Percentiles rank a stretch among this genome's conserved stretches.
These are phyloP conservation scores for Suhomyces bribrorum DNA, from an alignment of 1,139 yeast genomes.

Conservation along the genomic window DNA sequence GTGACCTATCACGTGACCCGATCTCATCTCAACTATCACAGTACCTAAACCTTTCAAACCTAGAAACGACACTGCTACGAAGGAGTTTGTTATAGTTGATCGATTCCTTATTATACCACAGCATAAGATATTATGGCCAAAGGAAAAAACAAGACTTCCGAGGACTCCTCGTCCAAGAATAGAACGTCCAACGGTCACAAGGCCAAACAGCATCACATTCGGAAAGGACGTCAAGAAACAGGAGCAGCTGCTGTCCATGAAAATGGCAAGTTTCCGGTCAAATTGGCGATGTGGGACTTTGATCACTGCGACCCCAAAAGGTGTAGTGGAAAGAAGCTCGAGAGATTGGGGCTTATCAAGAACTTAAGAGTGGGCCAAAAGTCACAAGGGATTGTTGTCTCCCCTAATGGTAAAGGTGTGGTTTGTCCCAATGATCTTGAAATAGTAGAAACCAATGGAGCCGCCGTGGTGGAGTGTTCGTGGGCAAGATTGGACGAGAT, in stretches of 20 bases:
- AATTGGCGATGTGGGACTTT: slow-evolving; percentile 91
- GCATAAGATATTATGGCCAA: slow-evolving; percentile 69
- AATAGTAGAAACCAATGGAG: slow-evolving; percentile 78
- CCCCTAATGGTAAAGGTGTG: slow-evolving; percentile 89
- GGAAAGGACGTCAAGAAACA: slow-evolving; percentile 51
- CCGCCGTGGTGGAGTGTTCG: slow-evolving; percentile 97
- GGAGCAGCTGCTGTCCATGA: slow-evolving; percentile 17
- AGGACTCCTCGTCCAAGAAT: slow-evolving; percentile 35
- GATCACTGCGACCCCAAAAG: slow-evolving; percentile 98
- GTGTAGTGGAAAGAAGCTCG: slow-evolving; percentile 93
- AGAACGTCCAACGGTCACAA: slow-evolving; percentile 61
- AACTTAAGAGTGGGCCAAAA: slow-evolving; percentile 86
- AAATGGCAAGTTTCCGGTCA: slow-evolving; percentile 56
- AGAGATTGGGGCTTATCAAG: slow-evolving; percentile 80
- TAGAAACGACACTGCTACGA: background rate
- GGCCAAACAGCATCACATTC: slow-evolving; percentile 53
- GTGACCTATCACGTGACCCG: background rate
- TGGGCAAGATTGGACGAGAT: slow-evolving; percentile 97
- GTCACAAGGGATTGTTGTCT: slow-evolving; percentile 84
- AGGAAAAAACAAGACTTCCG: slow-evolving; percentile 62
- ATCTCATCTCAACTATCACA: background rate
- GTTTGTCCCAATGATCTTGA: slow-evolving; percentile 88
- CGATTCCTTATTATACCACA: too few relatives aligned
- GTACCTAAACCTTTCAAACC: background rate
- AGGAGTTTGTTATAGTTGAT: too few relatives aligned